Base-by-base conservation (phyloP, 306 rosid genomes). In the Trifolium repens region DNA sequence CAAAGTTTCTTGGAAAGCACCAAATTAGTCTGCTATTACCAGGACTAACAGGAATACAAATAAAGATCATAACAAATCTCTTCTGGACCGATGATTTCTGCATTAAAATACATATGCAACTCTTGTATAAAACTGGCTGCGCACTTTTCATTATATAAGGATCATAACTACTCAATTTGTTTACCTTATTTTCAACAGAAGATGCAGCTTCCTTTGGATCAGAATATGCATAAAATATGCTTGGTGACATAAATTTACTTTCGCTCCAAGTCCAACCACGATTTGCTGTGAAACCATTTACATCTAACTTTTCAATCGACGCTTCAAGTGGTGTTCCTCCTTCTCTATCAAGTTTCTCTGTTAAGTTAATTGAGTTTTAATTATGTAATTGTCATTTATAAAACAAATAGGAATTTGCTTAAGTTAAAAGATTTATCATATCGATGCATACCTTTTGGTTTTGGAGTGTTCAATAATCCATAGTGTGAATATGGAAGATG, bases 11-110 rank as follows among this genome's bases (percentile, higher is more conserved):
- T 15, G 96, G 99, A 83, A 88, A 90, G 80, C 84, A 73, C 94
- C 97, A 94, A 86, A 92, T 87, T 75, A 91, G 54, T 84, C 99
- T 90, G 90, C 99, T 94, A 74, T 77, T 88, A 71, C 98, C 98
- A 10, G 96, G 98, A 85, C 98, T 90, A 55, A 94, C 96, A 1
- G 97, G 97, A 64, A 91, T 1, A 26, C 97, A 91, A 35, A 94
- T 75, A 80, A 94, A 91, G 78, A 90, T 70, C 60, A 90, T 69
- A 67, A 74, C 4, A 26, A 74, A 22, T 50, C 78, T 83, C 84
- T 65, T 81, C 74, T 79, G 84, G 17, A 6, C 52, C 67, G 88
- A 69, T 40, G 82, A 35, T 65, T 85, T 84, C 97, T 89, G 91
- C 88, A 79, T 78, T 15, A 62, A 49, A 7, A 37, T 5, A 37